phyloP scores from a whole-genome alignment of 2,329 filamentous ascomycete species.

The Fusarium miscanthi region DNA sequence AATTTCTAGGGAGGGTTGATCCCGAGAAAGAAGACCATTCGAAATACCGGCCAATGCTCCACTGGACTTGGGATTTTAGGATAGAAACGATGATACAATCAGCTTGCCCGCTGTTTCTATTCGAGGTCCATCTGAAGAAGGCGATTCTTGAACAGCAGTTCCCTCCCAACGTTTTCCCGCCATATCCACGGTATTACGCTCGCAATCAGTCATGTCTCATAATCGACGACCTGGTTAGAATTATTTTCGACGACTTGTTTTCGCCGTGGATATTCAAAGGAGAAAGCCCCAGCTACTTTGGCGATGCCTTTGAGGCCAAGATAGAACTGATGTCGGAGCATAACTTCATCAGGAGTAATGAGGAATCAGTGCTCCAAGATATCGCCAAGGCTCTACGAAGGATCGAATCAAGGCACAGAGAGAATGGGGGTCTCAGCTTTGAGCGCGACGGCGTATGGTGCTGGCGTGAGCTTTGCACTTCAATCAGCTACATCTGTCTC shows the following conservation, averaged over 20 bases:
- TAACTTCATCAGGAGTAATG: accelerated
- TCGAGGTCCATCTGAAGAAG: no score
- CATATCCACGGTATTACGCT: no score
- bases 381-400: not conserved
- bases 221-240: not conserved
- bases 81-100: no score
- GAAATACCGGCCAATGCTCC: no score
- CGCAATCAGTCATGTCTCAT: no score
- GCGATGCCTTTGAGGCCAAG: not conserved
- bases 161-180: no score
- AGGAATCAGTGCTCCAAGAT: not conserved
- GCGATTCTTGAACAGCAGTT: no score
- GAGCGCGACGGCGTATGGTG: not conserved
- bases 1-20: no score
- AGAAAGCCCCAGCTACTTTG: not conserved
- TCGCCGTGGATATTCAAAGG: not conserved
- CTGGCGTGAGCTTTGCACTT: not conserved
- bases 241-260: not conserved
- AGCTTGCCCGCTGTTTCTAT: no score
- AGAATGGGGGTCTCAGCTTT: not conserved
- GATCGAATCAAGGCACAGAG: not conserved
- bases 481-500: not conserved
- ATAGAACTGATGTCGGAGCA: not conserved
- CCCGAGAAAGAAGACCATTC: no score
- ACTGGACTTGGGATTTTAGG: no score